Evolutionary conservation across 1,284 basidiomycete species (phyloP).

Genomic region (Trichosporon ovoides): DNA sequence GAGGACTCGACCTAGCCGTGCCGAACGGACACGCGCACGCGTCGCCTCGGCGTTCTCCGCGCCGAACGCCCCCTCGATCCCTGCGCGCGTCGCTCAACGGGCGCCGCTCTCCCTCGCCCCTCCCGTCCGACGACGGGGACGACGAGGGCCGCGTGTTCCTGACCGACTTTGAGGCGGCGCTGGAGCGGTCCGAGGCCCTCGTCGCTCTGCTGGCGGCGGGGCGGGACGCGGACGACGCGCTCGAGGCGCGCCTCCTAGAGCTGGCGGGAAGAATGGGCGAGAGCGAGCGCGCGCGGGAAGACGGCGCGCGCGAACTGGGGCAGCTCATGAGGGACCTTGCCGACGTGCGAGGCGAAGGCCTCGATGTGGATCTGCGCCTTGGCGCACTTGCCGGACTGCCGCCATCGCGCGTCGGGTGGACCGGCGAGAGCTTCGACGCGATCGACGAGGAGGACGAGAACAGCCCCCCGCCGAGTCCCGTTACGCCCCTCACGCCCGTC

Average conservation of each 20-base stretch:
- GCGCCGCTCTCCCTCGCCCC: background rate
- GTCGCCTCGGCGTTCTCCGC: background rate
- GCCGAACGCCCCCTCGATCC: background rate
- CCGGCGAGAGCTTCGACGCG: background rate
- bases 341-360: background rate
- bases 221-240: background rate
- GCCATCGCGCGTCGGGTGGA: conserved; percentile 4
- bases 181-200: background rate
- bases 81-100: background rate
- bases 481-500: background rate
- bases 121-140: background rate
- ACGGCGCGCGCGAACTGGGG: conserved; percentile 13
- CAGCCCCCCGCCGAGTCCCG: background rate
- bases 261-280: conserved; percentile 10
- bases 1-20: background rate
- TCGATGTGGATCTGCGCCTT: background rate
- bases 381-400: background rate
- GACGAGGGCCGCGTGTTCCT: background rate
- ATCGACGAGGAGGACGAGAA: background rate
- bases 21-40: background rate
- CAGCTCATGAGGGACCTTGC: conserved; percentile 14
- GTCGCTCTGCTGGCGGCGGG: background rate
- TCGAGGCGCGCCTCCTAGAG: conserved; percentile 11
- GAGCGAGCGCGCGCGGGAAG: conserved; percentile 17
- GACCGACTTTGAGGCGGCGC: background rate